Conservation (phyloP, 1,284 basidiomycete species). For the Sparassis latifolia region DNA sequence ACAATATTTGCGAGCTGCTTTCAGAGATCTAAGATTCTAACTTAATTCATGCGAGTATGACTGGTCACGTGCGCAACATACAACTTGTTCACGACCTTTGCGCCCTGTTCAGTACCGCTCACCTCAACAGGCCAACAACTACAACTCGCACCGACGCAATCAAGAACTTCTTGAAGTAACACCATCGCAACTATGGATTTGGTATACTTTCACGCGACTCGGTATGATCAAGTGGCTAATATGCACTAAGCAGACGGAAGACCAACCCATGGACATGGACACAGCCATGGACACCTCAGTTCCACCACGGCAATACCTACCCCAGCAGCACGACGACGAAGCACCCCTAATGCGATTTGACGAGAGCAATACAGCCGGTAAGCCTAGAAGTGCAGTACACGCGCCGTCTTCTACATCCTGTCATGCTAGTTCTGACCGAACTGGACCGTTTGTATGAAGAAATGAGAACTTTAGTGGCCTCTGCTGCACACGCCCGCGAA, state of each 20-base stretch:
- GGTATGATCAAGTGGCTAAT: background rate
- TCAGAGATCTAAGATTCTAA: too few relatives aligned
- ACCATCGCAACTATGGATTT: too few relatives aligned
- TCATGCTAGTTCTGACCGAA: constrained; percentile 18
- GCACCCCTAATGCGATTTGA: background rate
- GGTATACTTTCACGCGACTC: too few relatives aligned
- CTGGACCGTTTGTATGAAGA: constrained; percentile 18
- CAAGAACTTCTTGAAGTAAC: too few relatives aligned
- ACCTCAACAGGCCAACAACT: too few relatives aligned
- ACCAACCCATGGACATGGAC: constrained; percentile 16
- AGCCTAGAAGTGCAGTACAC: constrained; percentile 9
- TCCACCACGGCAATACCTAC: constrained; percentile 5
- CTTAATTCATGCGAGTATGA: too few relatives aligned
- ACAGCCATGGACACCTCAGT: constrained; percentile 14
- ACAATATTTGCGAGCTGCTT: too few relatives aligned
- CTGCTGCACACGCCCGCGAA: constrained; percentile 12
- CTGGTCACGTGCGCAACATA: too few relatives aligned
- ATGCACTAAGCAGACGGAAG: constrained; percentile 6
- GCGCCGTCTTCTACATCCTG: constrained; percentile 13
- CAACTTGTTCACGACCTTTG: too few relatives aligned
- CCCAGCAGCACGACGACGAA: constrained; percentile 8
- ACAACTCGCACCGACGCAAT: too few relatives aligned
- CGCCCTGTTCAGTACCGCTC: too few relatives aligned
- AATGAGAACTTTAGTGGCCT: constrained; percentile 15
- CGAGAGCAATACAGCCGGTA: constrained; percentile 7